Base-by-base conservation (phyloP, 2,329 filamentous ascomycete genomes). In the Fusarium chaquense region DNA sequence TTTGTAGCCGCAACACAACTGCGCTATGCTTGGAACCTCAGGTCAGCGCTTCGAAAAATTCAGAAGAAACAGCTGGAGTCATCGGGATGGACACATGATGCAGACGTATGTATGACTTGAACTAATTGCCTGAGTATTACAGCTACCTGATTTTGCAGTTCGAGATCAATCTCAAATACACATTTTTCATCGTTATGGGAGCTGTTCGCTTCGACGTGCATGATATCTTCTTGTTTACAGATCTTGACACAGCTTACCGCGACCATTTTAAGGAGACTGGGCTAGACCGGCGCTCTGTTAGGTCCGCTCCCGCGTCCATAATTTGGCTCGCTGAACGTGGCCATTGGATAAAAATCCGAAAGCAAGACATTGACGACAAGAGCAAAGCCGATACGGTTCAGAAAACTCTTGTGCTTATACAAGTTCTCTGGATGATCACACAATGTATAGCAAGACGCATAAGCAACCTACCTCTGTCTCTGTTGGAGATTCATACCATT, bases 171-270 rank as follows among this genome's bases (percentile, higher is more conserved):
- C 18, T 59, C 3, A 20, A 50, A 13, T 61, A 61, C 8, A n/a
- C 53, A 3, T 61, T 50, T 28, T 59, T 49, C 6, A 36, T 61
- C 1, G 2, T 61, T 2, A 61, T 61, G 58, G 58, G 58, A 12
- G 54, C 43, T 2, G 4, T 61, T 10, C 43, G 58, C 6, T 43
- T 61, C 24, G 54, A 59, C 10, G 16, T 61, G 0, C 24, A 16
- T 10, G 36, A 50, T 0, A 43, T 61, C 1, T 6, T 61, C 6
- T 61, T 43, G 1, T 6, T 43, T 15, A 0, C 2, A 1, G 58
- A 61, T 26, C 13, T 61, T 1, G 18, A 50, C 16, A 0, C 15
- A 3, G 4, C 3, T 6, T 10, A 36, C 1, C 0, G 10, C 4
- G 4, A 20, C 1, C 5, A 41, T 4, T 50, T 60, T 20, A 5